Evolutionary conservation across 768 basidiomycete species (phyloP), one percentile per base, ranked within the genome.

Genomic region (Suillus fuscotomentosus): DNA sequence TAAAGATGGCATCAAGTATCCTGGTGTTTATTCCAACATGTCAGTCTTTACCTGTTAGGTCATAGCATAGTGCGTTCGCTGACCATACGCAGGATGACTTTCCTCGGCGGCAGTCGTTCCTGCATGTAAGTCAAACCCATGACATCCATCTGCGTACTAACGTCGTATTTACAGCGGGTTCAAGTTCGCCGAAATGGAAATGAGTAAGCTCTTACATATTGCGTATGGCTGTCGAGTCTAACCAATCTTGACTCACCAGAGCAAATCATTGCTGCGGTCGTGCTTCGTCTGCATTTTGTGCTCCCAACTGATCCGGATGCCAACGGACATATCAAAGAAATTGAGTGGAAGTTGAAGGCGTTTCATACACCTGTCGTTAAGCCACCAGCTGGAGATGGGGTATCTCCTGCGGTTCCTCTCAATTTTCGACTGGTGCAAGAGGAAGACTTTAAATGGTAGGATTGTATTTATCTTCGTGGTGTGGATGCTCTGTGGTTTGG

Each of bases 11-110:
- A n/a, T 34, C 20, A 54, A 31, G 53, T 54, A 77, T 8, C 81
- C 83, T 4, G 82, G 82, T 1, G 70, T 83, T 8, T 84, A 83
- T 67, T 78, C 81, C 2, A 73, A 80, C 63, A 57, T 81, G 82
- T 82, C 65, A 69, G 79, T 50, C n/a, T 11, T 31, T 22, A 27
- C 9, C 36, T 45, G 4, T 15, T 24, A 22, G 10, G 36, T 36
- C 42, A 20, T 62, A 39, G 31, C 6, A 14, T 10, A 48, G 5
- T 1, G 14, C 13, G 14, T 20, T 41, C 13, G 15, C n/a, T n/a
- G 20, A 54, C 34, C 34, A 20, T 20, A n/a, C 11, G 11, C 43
- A 54, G 53, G 53, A 54, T 54, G 53, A 54, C 53, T 54, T 54
- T 54, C 34, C 53, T 54, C 34, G 53, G 53, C 5, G 53, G 53